Evolutionary conservation across 1,284 basidiomycete species (phyloP).

Genomic region (Ceratobasidium sp.): DNA sequence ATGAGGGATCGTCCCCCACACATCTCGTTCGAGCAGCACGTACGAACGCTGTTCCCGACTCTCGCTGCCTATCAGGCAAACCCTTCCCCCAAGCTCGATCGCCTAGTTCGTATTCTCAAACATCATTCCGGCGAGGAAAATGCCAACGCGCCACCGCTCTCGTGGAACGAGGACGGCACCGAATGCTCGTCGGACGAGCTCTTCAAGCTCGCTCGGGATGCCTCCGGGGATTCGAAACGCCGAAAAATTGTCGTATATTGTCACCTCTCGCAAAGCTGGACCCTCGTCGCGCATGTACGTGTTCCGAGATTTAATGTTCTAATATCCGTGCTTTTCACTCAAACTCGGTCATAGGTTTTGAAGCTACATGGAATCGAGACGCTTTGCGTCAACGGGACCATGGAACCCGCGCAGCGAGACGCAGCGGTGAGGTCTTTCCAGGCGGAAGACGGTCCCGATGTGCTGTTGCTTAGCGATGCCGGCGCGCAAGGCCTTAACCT

Average conservation of each 20-base stretch:
- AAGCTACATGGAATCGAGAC: not conserved
- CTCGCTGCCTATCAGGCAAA: not conserved
- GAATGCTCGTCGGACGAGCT: not conserved
- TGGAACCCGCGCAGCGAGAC: not conserved
- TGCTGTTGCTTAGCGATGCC: not conserved
- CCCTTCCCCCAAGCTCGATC: conserved; percentile 2
- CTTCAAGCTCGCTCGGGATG: no score
- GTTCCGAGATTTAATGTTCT: no score
- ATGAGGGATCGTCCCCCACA: not conserved
- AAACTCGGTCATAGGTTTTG: not conserved
- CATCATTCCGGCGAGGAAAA: not conserved
- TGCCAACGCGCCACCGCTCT: not conserved
- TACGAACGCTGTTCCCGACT: not conserved
- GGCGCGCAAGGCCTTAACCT: conserved; percentile 2
- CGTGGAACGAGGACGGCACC: not conserved
- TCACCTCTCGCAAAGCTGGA: conserved; percentile 16
- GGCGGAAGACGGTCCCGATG: not conserved
- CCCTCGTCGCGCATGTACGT: not conserved
- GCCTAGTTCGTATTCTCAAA: not conserved
- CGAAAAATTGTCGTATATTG: conserved; percentile 2
- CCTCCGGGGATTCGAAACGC: no score
- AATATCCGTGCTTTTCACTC: not conserved
- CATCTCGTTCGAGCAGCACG: not conserved
- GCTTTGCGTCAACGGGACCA: not conserved
- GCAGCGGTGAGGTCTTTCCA: not conserved